Conservation (phyloP, 1,284 basidiomycete species). For the Ganoderma multipileum region DNA sequence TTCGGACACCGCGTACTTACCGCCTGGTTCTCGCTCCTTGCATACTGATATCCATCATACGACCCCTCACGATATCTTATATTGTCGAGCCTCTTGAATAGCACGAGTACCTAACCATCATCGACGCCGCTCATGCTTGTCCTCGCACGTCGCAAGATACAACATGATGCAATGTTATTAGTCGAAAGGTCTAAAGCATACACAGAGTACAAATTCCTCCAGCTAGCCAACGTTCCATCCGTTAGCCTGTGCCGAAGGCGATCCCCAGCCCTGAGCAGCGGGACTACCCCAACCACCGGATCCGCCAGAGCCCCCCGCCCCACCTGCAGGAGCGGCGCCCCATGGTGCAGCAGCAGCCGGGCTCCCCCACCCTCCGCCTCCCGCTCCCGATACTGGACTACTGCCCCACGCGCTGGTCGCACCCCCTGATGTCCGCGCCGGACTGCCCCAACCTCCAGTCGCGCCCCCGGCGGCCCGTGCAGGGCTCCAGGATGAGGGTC, state of each 20-base stretch:
- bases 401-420: constrained; percentile 12
- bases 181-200: constrained; percentile 11
- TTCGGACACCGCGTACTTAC: neutral
- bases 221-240: constrained; percentile 42
- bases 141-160: neutral
- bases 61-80: neutral
- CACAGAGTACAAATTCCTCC: constrained; percentile 22
- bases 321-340: constrained; percentile 6
- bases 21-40: neutral
- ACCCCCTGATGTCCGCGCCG: constrained; percentile 16
- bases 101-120: neutral
- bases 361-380: constrained; percentile 24
- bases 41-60: neutral
- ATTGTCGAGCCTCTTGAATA: neutral
- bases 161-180: neutral
- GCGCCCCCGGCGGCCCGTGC: constrained; percentile 19
- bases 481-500: constrained; percentile 24
- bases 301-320: constrained; percentile 8
- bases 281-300: constrained; percentile 35
- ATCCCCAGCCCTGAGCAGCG: constrained; percentile 31
- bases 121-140: neutral
- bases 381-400: constrained; percentile 16
- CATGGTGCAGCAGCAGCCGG: constrained; percentile 3
- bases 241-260: constrained; percentile 51
- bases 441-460: constrained; percentile 13